phyloP scores from a whole-genome alignment of 2,329 filamentous ascomycete species.

The Alternaria consortialis region DNA sequence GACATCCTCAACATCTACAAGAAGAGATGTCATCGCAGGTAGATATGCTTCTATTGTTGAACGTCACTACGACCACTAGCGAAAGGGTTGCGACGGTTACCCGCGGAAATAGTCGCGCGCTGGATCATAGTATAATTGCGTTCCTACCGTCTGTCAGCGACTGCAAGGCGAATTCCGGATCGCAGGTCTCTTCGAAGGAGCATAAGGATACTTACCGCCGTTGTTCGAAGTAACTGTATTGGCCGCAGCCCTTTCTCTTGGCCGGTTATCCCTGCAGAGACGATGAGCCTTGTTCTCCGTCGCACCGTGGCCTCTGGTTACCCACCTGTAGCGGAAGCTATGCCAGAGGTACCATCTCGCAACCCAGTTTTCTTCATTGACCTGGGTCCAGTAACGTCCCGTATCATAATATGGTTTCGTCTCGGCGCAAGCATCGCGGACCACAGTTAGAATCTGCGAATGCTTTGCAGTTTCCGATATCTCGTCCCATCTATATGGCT shows the following conservation, averaged over 20 bases:
- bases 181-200: not conserved
- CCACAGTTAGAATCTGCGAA: conserved; percentile 55
- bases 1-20: conserved; percentile 33
- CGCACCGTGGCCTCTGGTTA: not conserved
- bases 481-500: conserved; percentile 58
- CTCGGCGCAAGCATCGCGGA: conserved; percentile 48
- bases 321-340: conserved; percentile 57
- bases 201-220: conserved; percentile 5
- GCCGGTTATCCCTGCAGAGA: conserved; percentile 45
- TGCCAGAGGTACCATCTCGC: conserved; percentile 63
- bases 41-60: not conserved
- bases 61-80: not conserved
- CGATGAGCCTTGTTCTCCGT: not conserved
- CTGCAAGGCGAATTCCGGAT: not conserved
- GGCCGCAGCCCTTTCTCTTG: conserved; percentile 13
- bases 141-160: conserved; percentile 16
- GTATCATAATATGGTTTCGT: conserved; percentile 55
- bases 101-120: conserved; percentile 32
- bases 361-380: conserved; percentile 60
- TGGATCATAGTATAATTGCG: conserved; percentile 35
- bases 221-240: not conserved
- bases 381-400: conserved; percentile 52
- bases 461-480: conserved; percentile 60
- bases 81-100: not conserved
- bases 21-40: conserved; percentile 8